Evolutionary conservation across 495 filamentous ascomycete species (phyloP).

Genomic region (Cetradonia linearis): DNA sequence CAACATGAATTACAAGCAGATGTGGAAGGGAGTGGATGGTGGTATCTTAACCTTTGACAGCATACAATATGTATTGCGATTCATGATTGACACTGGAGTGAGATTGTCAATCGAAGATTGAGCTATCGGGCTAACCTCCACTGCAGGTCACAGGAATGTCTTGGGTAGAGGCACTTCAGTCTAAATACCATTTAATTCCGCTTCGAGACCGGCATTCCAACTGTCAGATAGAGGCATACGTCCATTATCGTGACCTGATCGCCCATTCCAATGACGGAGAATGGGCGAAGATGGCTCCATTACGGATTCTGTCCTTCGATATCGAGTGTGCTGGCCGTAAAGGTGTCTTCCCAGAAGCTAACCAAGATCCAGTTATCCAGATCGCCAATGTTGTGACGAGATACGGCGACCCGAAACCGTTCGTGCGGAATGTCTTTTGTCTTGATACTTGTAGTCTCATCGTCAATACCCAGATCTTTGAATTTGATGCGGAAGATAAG

Average conservation of each 20-base stretch:
- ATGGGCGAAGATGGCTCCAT: constrained; percentile 96
- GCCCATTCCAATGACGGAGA: constrained; percentile 85
- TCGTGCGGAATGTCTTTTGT: constrained; percentile 93
- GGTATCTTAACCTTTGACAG: constrained; percentile 80
- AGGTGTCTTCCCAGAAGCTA: constrained; percentile 89
- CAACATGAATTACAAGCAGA: constrained; percentile 75
- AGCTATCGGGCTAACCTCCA: constrained; percentile 5
- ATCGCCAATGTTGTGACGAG: constrained; percentile 96
- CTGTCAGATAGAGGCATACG: constrained; percentile 86
- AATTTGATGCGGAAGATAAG: constrained; percentile 65
- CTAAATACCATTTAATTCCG: constrained; percentile 57
- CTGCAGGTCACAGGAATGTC: constrained; percentile 80
- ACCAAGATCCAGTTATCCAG: constrained; percentile 90
- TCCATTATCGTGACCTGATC: constrained; percentile 73
- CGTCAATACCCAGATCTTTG: constrained; percentile 85
- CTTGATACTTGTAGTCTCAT: constrained; percentile 83
- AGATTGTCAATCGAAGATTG: constrained; percentile 14
- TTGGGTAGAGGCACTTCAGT: constrained; percentile 80
- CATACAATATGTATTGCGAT: constrained; percentile 87
- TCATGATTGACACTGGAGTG: constrained; percentile 92
- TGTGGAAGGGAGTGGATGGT: constrained; percentile 67
- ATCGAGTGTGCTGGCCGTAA: constrained; percentile 98
- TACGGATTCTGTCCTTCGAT: constrained; percentile 90
- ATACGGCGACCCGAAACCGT: constrained; percentile 92
- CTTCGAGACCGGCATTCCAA: constrained; percentile 61